These are phyloP conservation scores for Coffea canephora DNA, from an alignment of 257 asterid genomes.

Conservation along the genomic window DNA sequence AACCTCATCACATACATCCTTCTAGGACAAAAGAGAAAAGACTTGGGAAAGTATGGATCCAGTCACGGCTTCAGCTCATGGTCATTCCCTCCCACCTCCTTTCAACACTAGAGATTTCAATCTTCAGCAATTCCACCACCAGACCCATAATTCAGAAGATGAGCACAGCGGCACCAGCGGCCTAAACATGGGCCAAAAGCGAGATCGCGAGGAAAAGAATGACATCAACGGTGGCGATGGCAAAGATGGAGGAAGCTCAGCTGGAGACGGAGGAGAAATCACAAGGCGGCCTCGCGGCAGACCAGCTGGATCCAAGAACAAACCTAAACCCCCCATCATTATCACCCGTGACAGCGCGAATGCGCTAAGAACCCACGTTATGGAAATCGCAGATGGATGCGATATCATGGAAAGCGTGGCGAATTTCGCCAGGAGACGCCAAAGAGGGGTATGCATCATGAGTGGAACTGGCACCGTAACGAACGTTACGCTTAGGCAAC, in stretches of 20 bases:
- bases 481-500: conserved; percentile 77
- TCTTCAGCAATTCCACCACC: conserved; percentile 53
- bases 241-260: conserved; percentile 7
- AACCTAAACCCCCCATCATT: conserved; percentile 84
- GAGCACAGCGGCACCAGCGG: conserved; percentile 69
- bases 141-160: conserved; percentile 50
- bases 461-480: conserved; percentile 79
- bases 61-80: conserved; percentile 22
- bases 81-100: conserved; percentile 74
- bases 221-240: conserved; percentile 23
- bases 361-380: conserved; percentile 89
- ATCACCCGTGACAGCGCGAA: conserved; percentile 88
- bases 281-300: conserved; percentile 71
- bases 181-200: conserved; percentile 47
- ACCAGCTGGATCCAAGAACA: conserved; percentile 91
- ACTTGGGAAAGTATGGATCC: conserved; percentile 24
- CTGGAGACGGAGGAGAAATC: conserved; percentile 34
- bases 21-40: conserved; percentile 1
- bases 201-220: conserved; percentile 6
- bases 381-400: conserved; percentile 82
- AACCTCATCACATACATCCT: conserved; percentile 5
- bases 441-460: conserved; percentile 87
- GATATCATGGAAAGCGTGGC: conserved; percentile 76
- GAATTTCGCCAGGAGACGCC: conserved; percentile 71
- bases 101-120: conserved; percentile 85